These are phyloP conservation scores for Coemansia sp. DNA, from an alignment of 192 early-diverging fungal genomes.

Conservation along the genomic window DNA sequence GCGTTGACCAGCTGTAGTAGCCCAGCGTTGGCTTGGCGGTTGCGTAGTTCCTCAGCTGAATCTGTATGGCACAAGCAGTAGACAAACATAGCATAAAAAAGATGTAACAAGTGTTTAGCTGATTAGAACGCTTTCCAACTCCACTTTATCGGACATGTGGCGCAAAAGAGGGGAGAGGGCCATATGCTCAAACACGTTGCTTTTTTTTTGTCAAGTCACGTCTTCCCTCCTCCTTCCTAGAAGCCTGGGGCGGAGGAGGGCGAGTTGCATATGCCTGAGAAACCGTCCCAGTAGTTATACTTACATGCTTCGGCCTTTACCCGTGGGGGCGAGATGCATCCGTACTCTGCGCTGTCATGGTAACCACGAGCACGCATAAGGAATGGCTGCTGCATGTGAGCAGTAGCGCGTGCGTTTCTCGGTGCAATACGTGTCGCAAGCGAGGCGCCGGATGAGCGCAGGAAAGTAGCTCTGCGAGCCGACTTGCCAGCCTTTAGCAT, in stretches of 20 bases:
- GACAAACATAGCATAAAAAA: not conserved
- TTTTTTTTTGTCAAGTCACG: not conserved
- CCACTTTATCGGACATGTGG: not conserved
- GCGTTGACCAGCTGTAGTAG: constrained; percentile 80
- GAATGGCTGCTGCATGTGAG: constrained; percentile 15
- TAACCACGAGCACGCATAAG: constrained; percentile 27
- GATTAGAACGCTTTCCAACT: not conserved
- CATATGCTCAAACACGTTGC: constrained; percentile 1
- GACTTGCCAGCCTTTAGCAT: constrained; percentile 43
- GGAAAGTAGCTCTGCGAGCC: constrained; percentile 32
- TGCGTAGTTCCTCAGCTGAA: constrained; percentile 66
- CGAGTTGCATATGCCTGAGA: not conserved
- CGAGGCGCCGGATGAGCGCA: constrained; percentile 17
- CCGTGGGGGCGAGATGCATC: constrained; percentile 30
- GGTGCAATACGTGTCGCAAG: constrained; percentile 12
- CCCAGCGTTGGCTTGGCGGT: constrained; percentile 80
- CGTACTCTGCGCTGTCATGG: constrained; percentile 48
- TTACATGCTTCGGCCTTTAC: constrained; percentile 34
- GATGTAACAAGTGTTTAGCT: not conserved
- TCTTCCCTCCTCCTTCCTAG: not conserved
- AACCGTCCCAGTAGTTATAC: constrained; percentile 2
- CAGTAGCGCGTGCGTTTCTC: constrained; percentile 13
- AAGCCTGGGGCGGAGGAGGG: not conserved
- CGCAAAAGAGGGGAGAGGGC: not conserved
- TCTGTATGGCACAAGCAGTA: constrained; percentile 17